Evolutionary conservation across 495 filamentous ascomycete species (phyloP).

Genomic region (Cairneyella variabilis): DNA sequence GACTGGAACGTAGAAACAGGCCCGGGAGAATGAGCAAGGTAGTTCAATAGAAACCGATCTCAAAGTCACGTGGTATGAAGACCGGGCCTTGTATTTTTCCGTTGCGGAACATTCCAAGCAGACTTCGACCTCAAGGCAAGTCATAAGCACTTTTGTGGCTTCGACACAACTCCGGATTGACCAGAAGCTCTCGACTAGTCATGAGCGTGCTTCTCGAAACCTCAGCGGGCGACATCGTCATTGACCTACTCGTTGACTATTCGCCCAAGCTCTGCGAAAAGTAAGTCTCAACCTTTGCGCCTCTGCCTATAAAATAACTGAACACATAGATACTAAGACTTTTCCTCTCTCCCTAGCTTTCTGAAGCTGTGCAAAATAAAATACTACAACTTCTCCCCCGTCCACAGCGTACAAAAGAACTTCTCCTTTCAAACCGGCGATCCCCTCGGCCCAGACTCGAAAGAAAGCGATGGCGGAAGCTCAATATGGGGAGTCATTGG

Average conservation of each 20-base stretch:
- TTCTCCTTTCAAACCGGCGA: conserved; percentile 96
- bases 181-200: conserved; percentile 3
- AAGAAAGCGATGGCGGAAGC: conserved; percentile 82
- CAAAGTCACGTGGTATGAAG: too few relatives aligned
- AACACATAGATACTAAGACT: conserved; percentile 44
- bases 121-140: too few relatives aligned
- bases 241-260: conserved; percentile 83
- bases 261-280: conserved; percentile 89
- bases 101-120: too few relatives aligned
- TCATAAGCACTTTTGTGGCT: too few relatives aligned
- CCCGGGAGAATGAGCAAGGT: too few relatives aligned
- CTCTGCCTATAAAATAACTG: conserved; percentile 15
- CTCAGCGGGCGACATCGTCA: conserved; percentile 86
- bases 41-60: too few relatives aligned
- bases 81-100: too few relatives aligned
- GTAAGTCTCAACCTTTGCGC: conserved; percentile 45
- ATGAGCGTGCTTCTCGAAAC: conserved; percentile 86
- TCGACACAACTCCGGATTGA: too few relatives aligned
- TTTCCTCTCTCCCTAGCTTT: conserved; percentile 57
- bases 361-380: conserved; percentile 96
- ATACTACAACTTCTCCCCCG: conserved; percentile 94
- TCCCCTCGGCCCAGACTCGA: conserved; percentile 77
- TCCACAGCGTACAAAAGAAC: conserved; percentile 82
- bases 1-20: too few relatives aligned
- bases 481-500: conserved; percentile 86